Evolutionary conservation across 768 basidiomycete genomes (phyloP).

Genomic region (Pisolithus tinctorius): DNA sequence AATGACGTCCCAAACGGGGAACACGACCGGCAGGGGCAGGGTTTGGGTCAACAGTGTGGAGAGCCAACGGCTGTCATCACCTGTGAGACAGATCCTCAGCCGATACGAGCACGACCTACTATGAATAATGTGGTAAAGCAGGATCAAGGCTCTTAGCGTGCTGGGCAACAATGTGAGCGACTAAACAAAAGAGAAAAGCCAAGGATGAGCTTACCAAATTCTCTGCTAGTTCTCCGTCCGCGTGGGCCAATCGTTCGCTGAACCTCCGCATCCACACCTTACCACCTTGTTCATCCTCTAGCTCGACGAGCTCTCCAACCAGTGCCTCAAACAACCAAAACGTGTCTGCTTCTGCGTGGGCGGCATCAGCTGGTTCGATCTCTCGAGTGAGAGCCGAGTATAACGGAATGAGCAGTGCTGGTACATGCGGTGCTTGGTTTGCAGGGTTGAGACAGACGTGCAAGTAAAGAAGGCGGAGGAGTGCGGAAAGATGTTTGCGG

Average conservation of each 20-base stretch:
- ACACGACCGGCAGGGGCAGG: conserved; percentile 52
- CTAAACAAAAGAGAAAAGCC: not conserved
- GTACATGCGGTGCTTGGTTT: conserved; percentile 58
- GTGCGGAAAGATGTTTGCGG: conserved; percentile 52
- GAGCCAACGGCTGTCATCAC: conserved; percentile 57
- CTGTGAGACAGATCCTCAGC: not conserved
- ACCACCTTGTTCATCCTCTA: conserved; percentile 64
- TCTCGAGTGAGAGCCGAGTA: conserved; percentile 60
- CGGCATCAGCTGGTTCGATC: conserved; percentile 49
- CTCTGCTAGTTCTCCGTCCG: conserved; percentile 53
- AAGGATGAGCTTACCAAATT: conserved; percentile 40
- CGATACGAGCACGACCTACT: conserved; percentile 39
- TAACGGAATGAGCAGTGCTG: conserved; percentile 63
- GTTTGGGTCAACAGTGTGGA: conserved; percentile 67
- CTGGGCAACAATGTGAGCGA: conserved; percentile 29
- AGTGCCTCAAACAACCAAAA: conserved; percentile 80
- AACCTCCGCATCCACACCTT: conserved; percentile 58
- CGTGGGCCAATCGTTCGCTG: conserved; percentile 53
- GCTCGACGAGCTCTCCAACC: conserved; percentile 62
- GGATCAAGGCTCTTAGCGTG: conserved; percentile 62
- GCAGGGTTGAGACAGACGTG: conserved; percentile 70
- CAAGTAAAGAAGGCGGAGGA: conserved; percentile 65
- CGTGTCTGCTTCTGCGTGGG: conserved; percentile 71
- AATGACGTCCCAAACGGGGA: conserved; percentile 65
- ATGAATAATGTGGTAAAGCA: conserved; percentile 69